A percentile compares a stretch with the other conserved stretches of the same genome.
These are phyloP conservation scores for Arthroderma sp. DNA, from an alignment of 2,329 filamentous ascomycete species.

Conservation along the genomic window DNA sequence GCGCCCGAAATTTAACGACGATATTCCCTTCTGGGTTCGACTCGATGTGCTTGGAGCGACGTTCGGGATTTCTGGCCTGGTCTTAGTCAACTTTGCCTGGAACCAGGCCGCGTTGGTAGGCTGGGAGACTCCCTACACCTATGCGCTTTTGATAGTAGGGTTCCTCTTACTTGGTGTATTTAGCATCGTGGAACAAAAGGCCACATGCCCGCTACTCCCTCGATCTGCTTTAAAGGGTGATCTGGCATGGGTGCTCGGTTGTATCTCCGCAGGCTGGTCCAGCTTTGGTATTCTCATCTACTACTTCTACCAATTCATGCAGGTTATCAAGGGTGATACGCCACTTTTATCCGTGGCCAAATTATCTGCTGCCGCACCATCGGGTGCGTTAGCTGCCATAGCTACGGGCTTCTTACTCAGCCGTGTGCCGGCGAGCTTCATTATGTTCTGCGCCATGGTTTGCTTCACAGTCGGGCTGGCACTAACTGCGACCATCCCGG, in stretches of 20 bases:
- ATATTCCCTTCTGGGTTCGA: neutral
- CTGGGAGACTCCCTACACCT: constrained; percentile 4
- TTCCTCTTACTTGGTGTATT: constrained; percentile 18
- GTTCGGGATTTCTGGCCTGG: constrained; percentile 4
- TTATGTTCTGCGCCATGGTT: constrained; percentile 18
- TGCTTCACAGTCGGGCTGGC: constrained; percentile 21
- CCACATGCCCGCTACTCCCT: constrained; percentile 29
- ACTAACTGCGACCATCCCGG: constrained; percentile 24
- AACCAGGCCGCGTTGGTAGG: constrained; percentile 3
- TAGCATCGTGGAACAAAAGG: constrained; percentile 29
- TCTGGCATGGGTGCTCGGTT: constrained; percentile 25
- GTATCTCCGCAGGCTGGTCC: constrained; percentile 29
- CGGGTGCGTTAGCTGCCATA: constrained; percentile 20
- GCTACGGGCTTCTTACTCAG: constrained; percentile 16
- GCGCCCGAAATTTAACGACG: neutral
- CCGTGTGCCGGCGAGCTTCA: constrained; percentile 10
- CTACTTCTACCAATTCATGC: constrained; percentile 25
- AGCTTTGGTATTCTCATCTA: constrained; percentile 31
- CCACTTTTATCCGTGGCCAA: constrained; percentile 21
- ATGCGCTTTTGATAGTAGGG: constrained; percentile 3
- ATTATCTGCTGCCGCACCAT: constrained; percentile 17
- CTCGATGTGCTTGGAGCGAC: constrained; percentile 5
- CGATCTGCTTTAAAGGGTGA: constrained; percentile 25
- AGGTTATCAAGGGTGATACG: constrained; percentile 14
- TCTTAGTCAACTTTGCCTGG: neutral